phyloP scores from a whole-genome alignment of 75 land plant species.

The Picea sitchensis region DNA sequence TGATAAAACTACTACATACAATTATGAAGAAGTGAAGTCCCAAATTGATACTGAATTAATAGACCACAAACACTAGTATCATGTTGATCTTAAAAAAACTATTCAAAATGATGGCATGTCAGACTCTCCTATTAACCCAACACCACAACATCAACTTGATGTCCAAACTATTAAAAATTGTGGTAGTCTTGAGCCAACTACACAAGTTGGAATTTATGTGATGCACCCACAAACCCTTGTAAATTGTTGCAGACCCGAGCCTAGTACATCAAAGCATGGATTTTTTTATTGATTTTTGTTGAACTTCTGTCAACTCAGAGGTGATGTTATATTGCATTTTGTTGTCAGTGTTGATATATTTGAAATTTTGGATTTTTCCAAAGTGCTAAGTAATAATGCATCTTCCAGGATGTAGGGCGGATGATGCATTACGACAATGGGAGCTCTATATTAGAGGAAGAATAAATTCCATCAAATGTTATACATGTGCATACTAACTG shows the following conservation, averaged over 20 bases:
- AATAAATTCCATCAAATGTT: constrained; percentile 20
- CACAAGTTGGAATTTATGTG: background rate
- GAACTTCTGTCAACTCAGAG: constrained; percentile 32
- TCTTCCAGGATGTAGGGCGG: constrained; percentile 52
- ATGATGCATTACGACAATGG: constrained; percentile 65
- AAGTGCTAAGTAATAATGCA: background rate
- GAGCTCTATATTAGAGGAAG: constrained; percentile 18
- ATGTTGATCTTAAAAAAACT: background rate
- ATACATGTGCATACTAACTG: constrained; percentile 66
- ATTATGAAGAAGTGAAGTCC: background rate
- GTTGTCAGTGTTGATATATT: background rate
- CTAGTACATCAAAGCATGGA: constrained; percentile 19
- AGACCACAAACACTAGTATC: background rate
- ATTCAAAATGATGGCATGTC: too few relatives aligned
- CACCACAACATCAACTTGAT: background rate
- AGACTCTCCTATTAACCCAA: too few relatives aligned
- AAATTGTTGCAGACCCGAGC: background rate
- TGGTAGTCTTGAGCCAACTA: background rate
- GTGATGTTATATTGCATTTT: constrained; percentile 14
- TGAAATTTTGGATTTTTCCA: background rate
- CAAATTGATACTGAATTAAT: background rate
- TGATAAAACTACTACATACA: background rate
- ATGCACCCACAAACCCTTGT: background rate
- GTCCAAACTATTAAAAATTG: background rate
- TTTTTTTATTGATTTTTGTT: constrained; percentile 54